Evolutionary conservation across 192 early-diverging fungal genomes (phyloP).

Genomic region (Backusella mclennaniae): DNA sequence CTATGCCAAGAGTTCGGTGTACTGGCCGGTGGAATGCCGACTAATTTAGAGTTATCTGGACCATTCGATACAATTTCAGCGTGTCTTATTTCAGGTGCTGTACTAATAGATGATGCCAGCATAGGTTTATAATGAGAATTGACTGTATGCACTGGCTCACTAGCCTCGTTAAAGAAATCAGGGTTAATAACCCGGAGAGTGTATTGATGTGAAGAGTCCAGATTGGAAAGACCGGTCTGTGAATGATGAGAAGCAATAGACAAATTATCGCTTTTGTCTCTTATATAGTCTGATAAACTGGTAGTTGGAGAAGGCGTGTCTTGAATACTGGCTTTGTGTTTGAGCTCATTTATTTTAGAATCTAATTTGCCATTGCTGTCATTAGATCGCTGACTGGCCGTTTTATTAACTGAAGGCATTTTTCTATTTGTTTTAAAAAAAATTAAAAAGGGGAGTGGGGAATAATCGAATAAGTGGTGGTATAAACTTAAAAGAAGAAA

Average conservation of each 20-base stretch:
- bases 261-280: background rate
- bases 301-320: background rate
- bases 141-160: background rate
- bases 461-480: background rate
- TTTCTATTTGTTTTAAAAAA: background rate
- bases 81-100: background rate
- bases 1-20: slow-evolving; percentile 3
- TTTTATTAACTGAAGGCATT: background rate
- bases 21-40: background rate
- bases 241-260: slow-evolving; percentile 1
- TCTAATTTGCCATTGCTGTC: slow-evolving; percentile 1
- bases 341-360: background rate
- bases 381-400: background rate
- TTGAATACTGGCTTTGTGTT: background rate
- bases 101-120: background rate
- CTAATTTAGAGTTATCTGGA: background rate
- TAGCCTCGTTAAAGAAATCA: background rate
- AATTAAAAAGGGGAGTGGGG: background rate
- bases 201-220: slow-evolving; percentile 1
- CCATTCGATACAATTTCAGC: background rate
- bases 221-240: background rate
- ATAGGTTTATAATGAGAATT: background rate
- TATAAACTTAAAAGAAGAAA: background rate
- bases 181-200: slow-evolving; percentile 9
- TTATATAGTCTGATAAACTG: slow-evolving; percentile 4